Conservation (phyloP, 192 early-diverging fungal species). For the Piromyces finnis region DNA sequence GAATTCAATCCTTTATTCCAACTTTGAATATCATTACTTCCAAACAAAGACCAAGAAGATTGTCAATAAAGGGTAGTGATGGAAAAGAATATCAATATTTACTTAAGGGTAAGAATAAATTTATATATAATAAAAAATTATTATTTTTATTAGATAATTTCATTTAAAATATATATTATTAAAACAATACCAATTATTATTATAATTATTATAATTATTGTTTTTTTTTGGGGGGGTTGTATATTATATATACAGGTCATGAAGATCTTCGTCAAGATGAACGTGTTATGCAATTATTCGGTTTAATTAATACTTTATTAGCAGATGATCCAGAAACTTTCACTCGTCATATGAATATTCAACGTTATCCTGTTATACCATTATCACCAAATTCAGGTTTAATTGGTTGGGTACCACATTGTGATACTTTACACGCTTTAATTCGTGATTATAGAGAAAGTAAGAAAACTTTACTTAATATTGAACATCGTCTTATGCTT, state of each 20-base stretch:
- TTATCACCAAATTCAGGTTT: constrained; percentile 87
- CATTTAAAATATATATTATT: too few relatives aligned
- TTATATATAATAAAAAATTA: too few relatives aligned
- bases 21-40: constrained; percentile 71
- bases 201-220: too few relatives aligned
- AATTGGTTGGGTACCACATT: constrained; percentile 83
- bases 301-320: constrained; percentile 82
- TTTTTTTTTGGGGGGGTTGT: not conserved
- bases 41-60: constrained; percentile 75
- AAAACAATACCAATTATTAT: too few relatives aligned
- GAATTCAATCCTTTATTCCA: constrained; percentile 69
- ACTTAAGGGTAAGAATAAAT: constrained; percentile 82
- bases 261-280: constrained; percentile 98
- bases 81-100: constrained; percentile 78
- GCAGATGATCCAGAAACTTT: constrained; percentile 67
- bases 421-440: constrained; percentile 69
- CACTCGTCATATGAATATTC: constrained; percentile 75
- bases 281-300: constrained; percentile 96
- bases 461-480: constrained; percentile 62
- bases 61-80: constrained; percentile 73
- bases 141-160: too few relatives aligned
- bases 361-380: constrained; percentile 78
- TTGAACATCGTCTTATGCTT: constrained; percentile 76
- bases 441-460: constrained; percentile 73
- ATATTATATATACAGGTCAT: constrained; percentile 27